phyloP scores from a whole-genome alignment of 2,329 filamentous ascomycete species.

The Elsinoe batatas region DNA sequence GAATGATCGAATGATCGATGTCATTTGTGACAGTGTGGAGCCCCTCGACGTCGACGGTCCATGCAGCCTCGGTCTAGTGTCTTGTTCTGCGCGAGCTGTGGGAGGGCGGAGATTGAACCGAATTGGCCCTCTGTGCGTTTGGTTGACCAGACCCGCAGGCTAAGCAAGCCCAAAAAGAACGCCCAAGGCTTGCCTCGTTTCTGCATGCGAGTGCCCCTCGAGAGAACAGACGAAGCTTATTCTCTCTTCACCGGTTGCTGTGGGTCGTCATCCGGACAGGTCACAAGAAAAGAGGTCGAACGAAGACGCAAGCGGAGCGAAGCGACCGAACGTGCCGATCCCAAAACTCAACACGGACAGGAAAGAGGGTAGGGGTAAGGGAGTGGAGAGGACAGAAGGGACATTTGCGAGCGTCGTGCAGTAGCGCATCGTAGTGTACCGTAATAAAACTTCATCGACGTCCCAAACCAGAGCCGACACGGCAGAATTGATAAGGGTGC shows the following conservation, averaged over 20 bases:
- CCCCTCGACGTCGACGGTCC: background rate
- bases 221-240: conserved; percentile 2
- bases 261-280: background rate
- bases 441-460: background rate
- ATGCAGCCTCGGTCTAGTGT: background rate
- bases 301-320: background rate
- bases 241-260: conserved; percentile 3
- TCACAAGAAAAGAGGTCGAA: background rate
- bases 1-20: background rate
- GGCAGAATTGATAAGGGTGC: conserved; percentile 7
- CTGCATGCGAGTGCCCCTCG: background rate
- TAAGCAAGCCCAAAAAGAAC: conserved; percentile 9
- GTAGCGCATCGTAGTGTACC: conserved; percentile 8
- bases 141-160: background rate
- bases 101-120: background rate
- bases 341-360: background rate
- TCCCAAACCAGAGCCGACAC: background rate
- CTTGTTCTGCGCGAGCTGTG: background rate
- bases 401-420: conserved; percentile 1
- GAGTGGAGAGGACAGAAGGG: background rate
- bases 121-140: conserved; percentile 3
- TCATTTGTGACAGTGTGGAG: background rate
- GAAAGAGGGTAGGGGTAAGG: background rate
- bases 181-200: conserved; percentile 2
- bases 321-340: conserved; percentile 1